Percentiles rank a stretch among this genome's conserved stretches.
These are phyloP conservation scores for Saturnispora halmiae DNA, from an alignment of 805 yeast species.

Conservation along the genomic window DNA sequence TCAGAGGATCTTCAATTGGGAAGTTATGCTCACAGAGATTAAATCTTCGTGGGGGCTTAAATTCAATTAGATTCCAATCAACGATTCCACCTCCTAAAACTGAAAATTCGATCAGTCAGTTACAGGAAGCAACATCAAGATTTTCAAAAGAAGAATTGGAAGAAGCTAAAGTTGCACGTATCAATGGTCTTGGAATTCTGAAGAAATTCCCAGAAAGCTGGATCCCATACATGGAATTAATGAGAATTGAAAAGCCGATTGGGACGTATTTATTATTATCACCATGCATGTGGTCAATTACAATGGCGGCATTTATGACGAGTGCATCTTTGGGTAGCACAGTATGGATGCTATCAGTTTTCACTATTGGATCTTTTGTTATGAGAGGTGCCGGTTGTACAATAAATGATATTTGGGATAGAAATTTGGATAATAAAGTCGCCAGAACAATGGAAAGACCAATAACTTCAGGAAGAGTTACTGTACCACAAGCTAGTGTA, in stretches of 20 bases:
- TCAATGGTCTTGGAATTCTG: slow-evolving; percentile 40
- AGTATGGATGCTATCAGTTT: slow-evolving; percentile 52
- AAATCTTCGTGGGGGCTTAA: background rate
- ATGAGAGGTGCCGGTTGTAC: slow-evolving; percentile 99
- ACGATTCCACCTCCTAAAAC: slow-evolving; percentile 1
- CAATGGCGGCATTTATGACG: slow-evolving; percentile 74
- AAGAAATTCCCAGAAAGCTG: slow-evolving; percentile 57
- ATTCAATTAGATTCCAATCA: background rate
- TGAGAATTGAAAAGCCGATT: slow-evolving; percentile 92
- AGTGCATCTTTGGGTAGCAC: slow-evolving; percentile 64
- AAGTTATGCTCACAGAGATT: background rate
- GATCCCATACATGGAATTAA: slow-evolving; percentile 87
- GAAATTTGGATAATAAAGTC: slow-evolving; percentile 75
- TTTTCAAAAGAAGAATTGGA: slow-evolving; percentile 36
- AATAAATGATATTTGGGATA: slow-evolving; percentile 80
- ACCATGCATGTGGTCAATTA: slow-evolving; percentile 89
- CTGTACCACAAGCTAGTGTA: slow-evolving; percentile 55
- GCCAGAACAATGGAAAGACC: slow-evolving; percentile 87
- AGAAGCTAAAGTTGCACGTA: slow-evolving; percentile 44
- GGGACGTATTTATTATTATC: slow-evolving; percentile 78
- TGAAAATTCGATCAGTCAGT: background rate
- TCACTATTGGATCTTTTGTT: slow-evolving; percentile 74
- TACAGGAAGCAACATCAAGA: slow-evolving; percentile 13
- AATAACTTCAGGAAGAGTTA: slow-evolving; percentile 78
- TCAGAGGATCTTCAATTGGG: background rate